A percentile compares a stretch with the other conserved stretches of the same genome.
Evolutionary conservation across 2,329 filamentous ascomycete species (phyloP).

Genomic region (Phaeosphaeria sp.): DNA sequence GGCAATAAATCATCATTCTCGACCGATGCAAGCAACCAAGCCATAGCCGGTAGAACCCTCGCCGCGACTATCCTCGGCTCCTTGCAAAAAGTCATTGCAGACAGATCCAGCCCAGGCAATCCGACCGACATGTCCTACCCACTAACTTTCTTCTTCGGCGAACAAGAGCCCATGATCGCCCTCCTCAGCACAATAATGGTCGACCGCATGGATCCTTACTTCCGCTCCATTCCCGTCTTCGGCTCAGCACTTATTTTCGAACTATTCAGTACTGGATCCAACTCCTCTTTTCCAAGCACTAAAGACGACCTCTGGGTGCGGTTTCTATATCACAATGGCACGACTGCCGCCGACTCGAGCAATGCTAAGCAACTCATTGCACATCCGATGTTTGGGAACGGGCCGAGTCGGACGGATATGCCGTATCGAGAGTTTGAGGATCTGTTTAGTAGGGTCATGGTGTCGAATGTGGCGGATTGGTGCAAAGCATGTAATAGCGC

Average conservation of each 20-base stretch:
- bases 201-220: conserved; percentile 21
- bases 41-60: conserved; percentile 41
- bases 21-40: conserved; percentile 25
- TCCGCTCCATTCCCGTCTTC: conserved; percentile 34
- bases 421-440: conserved; percentile 58
- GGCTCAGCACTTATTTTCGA: conserved; percentile 46
- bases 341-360: conserved; percentile 44
- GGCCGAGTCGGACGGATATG: conserved; percentile 55
- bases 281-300: conserved; percentile 46
- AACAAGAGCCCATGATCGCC: conserved; percentile 41
- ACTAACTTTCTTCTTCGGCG: conserved; percentile 52
- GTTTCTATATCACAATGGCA: conserved; percentile 65
- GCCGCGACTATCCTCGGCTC: conserved; percentile 32
- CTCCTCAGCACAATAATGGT: conserved; percentile 37
- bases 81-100: conserved; percentile 27
- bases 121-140: conserved; percentile 44
- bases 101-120: conserved; percentile 12
- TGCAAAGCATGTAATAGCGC: conserved; percentile 56
- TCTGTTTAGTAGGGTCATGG: conserved; percentile 52
- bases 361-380: conserved; percentile 37
- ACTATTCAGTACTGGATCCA: conserved; percentile 54
- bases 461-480: conserved; percentile 58
- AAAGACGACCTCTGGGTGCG: conserved; percentile 59
- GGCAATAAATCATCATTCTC: conserved; percentile 50
- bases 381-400: conserved; percentile 60